Evolutionary conservation across 768 basidiomycete species (phyloP), one percentile per base, ranked within the genome.

Genomic region (Boletus reticuloceps): DNA sequence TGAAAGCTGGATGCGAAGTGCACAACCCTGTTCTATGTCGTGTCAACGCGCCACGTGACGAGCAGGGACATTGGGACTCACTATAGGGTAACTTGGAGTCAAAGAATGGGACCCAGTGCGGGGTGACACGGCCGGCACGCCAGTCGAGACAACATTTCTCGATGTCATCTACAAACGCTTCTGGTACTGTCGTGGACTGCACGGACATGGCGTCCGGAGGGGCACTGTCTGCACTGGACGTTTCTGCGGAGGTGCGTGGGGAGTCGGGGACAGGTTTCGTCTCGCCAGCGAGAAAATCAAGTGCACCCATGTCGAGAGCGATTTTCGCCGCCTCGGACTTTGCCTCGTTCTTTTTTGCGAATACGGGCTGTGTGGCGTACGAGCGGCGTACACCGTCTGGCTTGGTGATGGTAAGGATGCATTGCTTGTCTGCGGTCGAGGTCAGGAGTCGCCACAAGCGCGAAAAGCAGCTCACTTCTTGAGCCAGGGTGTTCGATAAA

Each of bases 361-460:
- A 81, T 2, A 64, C 42, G 14, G 75, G 69, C 25, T 79, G 74
- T 0, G 83, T 82, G 25, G 77, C 75, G 70, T 86, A 88, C 0
- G 81, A 79, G 43, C 83, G 75, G 6, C 69, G 69, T 3, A 66
- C 53, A 17, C 82, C 84, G 32, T 80, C 75, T 0, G 82, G 83
- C 20, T 79, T 81, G 2, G 75, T 80, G 54, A 88, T 80, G 1
- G 83, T 84, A 39, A 88, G 64, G 47, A 83, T 82, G 59, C 86
- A 86, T 50, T 80, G 79, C 62, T 81, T 84, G 55, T 64, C 84
- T 87, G 62, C 9, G 4, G 29, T 13, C 9, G 11, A 5, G 17
- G 37, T 69, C 12, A 66, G 54, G 45, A 25, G 40, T 19, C 25
- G 20, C 10, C 12, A 36, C 6, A 8, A 20, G 22, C 6, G 29